Base-by-base conservation (phyloP, 768 basidiomycete genomes). In the Lactifluus subvellereus region DNA sequence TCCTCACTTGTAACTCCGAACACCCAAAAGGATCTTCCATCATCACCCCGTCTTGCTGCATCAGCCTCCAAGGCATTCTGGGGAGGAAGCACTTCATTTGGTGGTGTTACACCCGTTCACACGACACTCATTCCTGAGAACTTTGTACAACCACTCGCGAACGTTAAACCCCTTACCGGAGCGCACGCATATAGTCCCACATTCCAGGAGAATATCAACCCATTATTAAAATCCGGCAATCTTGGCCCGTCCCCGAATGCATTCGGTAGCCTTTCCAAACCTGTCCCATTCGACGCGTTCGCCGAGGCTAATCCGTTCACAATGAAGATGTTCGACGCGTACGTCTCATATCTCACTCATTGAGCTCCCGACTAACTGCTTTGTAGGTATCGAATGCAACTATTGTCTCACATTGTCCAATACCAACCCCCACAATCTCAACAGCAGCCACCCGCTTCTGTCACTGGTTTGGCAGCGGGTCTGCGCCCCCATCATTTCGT, bases 321-420 rank as follows among this genome's bases (percentile, higher is more conserved):
- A 5, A 82, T 94, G 79, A 94, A 92, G 79, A 85, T 82, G 1
- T 76, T 95, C 68, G 93, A 95, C 74, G 82, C 86, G 72, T 91
- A 82, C 68, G 83, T 82, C 52, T 27, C 57, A 45, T 65, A 18
- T n/a, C n/a, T 33, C 35, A 37, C 27, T 38, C 4, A 38, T 62
- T 54, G 14, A 33, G 47, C 68, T 56, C 51, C 59, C 60, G 54
- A 61, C 51, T 55, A 20, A 56, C 57, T 20, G 11, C 18, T 11
- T 47, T 61, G 37, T 65, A 84, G 83, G 7, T 87, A 87, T 72
- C 82, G 94, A 43, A 92, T 92, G 88, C 94, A 96, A 66, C 79
- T 96, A 0, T 96, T 93, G 94, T 83, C 86, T 48, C 84, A 88
- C 76, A 89, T 96, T 84, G 91, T 90, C 0, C 80, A 85, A 40